Percentiles rank a stretch among this genome's conserved stretches.
phyloP scores from a whole-genome alignment of 441 rosid genomes.

The Kokia cookei region DNA sequence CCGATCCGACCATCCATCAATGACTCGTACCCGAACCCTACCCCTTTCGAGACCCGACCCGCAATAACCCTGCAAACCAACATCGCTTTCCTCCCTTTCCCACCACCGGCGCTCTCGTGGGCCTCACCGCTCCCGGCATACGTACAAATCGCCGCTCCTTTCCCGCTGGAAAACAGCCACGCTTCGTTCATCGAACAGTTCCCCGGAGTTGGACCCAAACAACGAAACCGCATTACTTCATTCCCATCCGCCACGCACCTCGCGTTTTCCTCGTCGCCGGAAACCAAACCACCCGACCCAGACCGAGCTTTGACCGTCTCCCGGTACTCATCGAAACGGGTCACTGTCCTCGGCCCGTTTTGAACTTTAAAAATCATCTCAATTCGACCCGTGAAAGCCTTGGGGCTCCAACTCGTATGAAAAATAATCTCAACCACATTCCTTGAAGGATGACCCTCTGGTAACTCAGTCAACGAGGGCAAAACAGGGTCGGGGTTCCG shows the following conservation, averaged over 20 bases:
- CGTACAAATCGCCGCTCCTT: conserved; percentile 62
- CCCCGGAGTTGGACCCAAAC: conserved; percentile 60
- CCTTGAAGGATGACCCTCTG: conserved; percentile 83
- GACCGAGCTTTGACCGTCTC: conserved; percentile 61
- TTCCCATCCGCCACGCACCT: conserved; percentile 91
- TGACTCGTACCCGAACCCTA: conserved; percentile 35
- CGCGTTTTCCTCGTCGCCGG: conserved; percentile 48
- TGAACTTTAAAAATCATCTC: conserved; percentile 89
- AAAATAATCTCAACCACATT: conserved; percentile 91
- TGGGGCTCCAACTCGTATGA: conserved; percentile 84
- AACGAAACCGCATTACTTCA: conserved; percentile 89
- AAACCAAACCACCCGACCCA: conserved; percentile 4
- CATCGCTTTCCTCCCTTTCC: conserved; percentile 81
- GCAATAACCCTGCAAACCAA: conserved; percentile 79
- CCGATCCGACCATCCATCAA: conserved; percentile 39
- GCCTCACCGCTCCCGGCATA: conserved; percentile 75
- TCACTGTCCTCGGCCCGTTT: conserved; percentile 58
- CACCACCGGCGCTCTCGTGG: conserved; percentile 78
- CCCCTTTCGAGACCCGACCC: conserved; percentile 66
- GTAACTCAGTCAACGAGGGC: conserved; percentile 72
- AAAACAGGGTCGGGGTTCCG: conserved; percentile 39
- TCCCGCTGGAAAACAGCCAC: conserved; percentile 52
- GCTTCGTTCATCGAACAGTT: conserved; percentile 37
- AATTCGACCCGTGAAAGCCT: conserved; percentile 65
- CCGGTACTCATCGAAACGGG: conserved; percentile 88